These are phyloP conservation scores for Boletus sp. DNA, from an alignment of 768 basidiomycete genomes.

Conservation along the genomic window DNA sequence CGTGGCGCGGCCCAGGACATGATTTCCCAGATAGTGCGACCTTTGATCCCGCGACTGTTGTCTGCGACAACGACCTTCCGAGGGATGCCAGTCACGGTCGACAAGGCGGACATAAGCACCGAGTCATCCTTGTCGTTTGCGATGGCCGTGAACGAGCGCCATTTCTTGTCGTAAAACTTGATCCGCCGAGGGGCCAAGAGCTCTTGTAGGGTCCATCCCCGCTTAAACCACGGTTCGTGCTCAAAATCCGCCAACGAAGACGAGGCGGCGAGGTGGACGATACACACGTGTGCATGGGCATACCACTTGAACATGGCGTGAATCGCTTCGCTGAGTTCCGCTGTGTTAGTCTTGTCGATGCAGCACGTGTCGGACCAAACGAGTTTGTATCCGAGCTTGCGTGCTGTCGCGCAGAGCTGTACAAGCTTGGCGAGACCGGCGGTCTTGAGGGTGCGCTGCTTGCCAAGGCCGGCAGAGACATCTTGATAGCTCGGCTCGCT, in stretches of 20 bases:
- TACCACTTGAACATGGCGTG: slow-evolving; percentile 35
- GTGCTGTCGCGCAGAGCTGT: slow-evolving; percentile 22
- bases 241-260: slow-evolving; percentile 12
- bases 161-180: slow-evolving; percentile 25
- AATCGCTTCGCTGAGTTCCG: slow-evolving; percentile 31
- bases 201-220: slow-evolving; percentile 26
- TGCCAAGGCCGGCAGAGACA: slow-evolving; percentile 2
- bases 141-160: slow-evolving; percentile 16
- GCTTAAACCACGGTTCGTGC: slow-evolving; percentile 25
- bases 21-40: slow-evolving; percentile 20
- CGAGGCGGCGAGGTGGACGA: slow-evolving; percentile 22
- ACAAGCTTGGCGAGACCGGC: slow-evolving; percentile 16
- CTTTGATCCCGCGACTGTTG: slow-evolving; percentile 17
- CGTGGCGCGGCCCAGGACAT: slow-evolving; percentile 31
- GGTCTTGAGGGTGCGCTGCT: background rate
- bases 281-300: slow-evolving; percentile 26
- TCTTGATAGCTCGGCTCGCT: slow-evolving; percentile 24
- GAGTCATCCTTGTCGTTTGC: slow-evolving; percentile 17
- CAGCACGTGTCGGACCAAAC: slow-evolving; percentile 33
- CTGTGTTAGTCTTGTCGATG: slow-evolving; percentile 24
- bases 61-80: slow-evolving; percentile 12
- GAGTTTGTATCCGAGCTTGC: slow-evolving; percentile 13
- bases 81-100: slow-evolving; percentile 20
- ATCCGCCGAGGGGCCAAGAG: slow-evolving; percentile 26
- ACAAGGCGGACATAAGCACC: slow-evolving; percentile 8